Percentiles rank a stretch among this genome's conserved stretches.
Conservation (phyloP, 257 asterid genomes). For the Solanum microdontum region DNA sequence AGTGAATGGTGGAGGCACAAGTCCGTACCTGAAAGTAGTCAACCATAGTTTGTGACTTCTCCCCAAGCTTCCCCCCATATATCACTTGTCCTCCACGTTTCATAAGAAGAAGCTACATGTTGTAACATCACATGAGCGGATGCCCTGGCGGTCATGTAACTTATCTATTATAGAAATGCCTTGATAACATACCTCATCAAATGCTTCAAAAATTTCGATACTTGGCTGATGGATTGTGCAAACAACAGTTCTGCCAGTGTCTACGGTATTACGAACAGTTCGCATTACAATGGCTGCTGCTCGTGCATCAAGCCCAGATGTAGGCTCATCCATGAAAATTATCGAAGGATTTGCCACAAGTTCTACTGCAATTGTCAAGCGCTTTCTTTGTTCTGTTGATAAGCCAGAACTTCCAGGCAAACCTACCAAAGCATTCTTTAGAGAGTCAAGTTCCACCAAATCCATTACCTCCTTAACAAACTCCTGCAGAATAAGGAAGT, state of each 20-base stretch:
- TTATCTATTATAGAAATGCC: not conserved
- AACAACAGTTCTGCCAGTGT: conserved; percentile 92
- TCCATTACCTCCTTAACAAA: conserved; percentile 87
- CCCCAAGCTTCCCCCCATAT: conserved; percentile 89
- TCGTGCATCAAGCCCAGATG: conserved; percentile 94
- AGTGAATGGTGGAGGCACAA: not conserved
- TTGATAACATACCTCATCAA: conserved; percentile 61
- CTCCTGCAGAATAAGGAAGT: conserved; percentile 37
- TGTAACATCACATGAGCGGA: not conserved
- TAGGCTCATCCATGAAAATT: conserved; percentile 95
- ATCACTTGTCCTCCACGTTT: conserved; percentile 90
- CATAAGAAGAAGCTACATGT: conserved; percentile 69
- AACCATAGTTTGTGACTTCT: conserved; percentile 59
- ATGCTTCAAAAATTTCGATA: conserved; percentile 87
- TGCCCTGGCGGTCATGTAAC: not conserved
- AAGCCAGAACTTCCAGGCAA: conserved; percentile 77
- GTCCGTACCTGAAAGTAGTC: conserved; percentile 62
- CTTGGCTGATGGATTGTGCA: conserved; percentile 99
- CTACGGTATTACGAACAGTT: conserved; percentile 88
- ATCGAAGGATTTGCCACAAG: conserved; percentile 94
- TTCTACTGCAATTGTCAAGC: conserved; percentile 91
- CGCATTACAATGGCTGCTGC: conserved; percentile 99
- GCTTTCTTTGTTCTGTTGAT: conserved; percentile 92
- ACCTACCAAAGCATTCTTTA: conserved; percentile 80
- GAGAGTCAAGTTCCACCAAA: conserved; percentile 65